These are phyloP conservation scores for Pleurotus platypus DNA, from an alignment of 768 basidiomycete species.

Conservation along the genomic window DNA sequence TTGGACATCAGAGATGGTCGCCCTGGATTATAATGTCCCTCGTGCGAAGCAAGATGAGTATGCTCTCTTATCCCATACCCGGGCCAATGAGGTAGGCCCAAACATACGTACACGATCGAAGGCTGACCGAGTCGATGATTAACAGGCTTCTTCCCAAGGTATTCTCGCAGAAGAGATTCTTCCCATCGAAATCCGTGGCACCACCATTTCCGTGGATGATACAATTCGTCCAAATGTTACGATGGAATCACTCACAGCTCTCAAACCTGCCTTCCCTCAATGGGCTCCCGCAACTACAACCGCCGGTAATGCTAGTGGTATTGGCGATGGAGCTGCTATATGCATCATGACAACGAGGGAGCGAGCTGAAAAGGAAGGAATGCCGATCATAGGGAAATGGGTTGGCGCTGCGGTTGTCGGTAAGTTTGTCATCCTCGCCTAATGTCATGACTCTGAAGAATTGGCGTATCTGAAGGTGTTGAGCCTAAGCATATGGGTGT, in stretches of 20 bases:
- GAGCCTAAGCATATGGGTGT: slow-evolving; percentile 81
- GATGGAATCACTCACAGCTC: slow-evolving; percentile 63
- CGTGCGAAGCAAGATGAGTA: slow-evolving; percentile 87
- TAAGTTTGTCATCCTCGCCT: slow-evolving; percentile 23
- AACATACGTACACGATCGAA: not conserved
- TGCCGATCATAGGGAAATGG: slow-evolving; percentile 82
- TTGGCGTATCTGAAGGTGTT: slow-evolving; percentile 42
- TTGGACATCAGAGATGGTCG: slow-evolving; percentile 93
- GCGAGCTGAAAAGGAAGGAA: slow-evolving; percentile 70
- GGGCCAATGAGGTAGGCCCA: slow-evolving; percentile 57
- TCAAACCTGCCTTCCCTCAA: slow-evolving; percentile 86
- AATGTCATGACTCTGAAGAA: not conserved
- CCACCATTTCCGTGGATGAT: slow-evolving; percentile 70
- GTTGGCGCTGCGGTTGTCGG: slow-evolving; percentile 77
- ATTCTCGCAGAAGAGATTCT: slow-evolving; percentile 87
- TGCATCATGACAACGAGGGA: slow-evolving; percentile 79
- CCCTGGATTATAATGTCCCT: slow-evolving; percentile 71
- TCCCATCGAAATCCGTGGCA: slow-evolving; percentile 73
- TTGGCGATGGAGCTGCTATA: slow-evolving; percentile 91
- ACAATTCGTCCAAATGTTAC: slow-evolving; percentile 87
- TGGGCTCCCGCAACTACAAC: slow-evolving; percentile 73
- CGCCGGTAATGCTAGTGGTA: slow-evolving; percentile 82
- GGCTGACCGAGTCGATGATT: not conserved
- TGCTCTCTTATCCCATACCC: slow-evolving; percentile 82
- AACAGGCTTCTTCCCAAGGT: slow-evolving; percentile 62